Evolutionary conservation across 345 rosid genomes (phyloP), one percentile per base, ranked within the genome.

Genomic region (Streptanthus diversifolius): DNA sequence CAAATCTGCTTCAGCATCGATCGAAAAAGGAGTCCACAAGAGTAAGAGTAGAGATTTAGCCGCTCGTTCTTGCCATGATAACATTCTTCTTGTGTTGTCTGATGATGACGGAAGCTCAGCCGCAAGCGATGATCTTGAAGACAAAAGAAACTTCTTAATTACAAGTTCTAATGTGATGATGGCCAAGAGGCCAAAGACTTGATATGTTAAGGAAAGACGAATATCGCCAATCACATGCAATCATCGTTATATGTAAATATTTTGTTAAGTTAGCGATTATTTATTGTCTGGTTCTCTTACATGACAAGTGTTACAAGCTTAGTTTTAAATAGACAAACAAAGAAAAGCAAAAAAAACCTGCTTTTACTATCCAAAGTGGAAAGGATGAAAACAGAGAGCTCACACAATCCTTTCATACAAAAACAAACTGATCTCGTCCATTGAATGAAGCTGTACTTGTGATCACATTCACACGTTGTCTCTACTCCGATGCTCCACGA

Each of bases 401-500:
- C 45, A 74, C 55, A 67, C 68, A 51, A 74, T 19, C 11, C 44
- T 49, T 58, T 58, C 19, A 22, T 15, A 74, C 73, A 59, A 60
- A 51, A 59, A 12, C 30, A 74, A 56, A 56, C 40, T 6, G 62
- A 58, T 39, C 10, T 22, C 0, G 44, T 58, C 45, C 37, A 41
- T 52, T 61, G 49, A 43, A 32, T 47, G 56, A 74, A 66, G 53
- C 65, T 76, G 35, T 61, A 53, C n/a, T 35, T 43, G 44, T 18
- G 64, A 44, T 40, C 40, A 61, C 68, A 60, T 33, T 62, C 37
- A 76, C 65, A 62, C 80, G 4, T 63, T 53, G 9, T 70, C 76
- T 63, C 45, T 21, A 63, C 21, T 57, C n/a, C 76, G 74, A 75
- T 89, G 92, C 52, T 66, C 66, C 22, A 95, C 2, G 54, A 95